Evolutionary conservation across 2,329 filamentous ascomycete species (phyloP), one percentile per base, ranked within the genome.

Genomic region (Rachicladosporium sp.): DNA sequence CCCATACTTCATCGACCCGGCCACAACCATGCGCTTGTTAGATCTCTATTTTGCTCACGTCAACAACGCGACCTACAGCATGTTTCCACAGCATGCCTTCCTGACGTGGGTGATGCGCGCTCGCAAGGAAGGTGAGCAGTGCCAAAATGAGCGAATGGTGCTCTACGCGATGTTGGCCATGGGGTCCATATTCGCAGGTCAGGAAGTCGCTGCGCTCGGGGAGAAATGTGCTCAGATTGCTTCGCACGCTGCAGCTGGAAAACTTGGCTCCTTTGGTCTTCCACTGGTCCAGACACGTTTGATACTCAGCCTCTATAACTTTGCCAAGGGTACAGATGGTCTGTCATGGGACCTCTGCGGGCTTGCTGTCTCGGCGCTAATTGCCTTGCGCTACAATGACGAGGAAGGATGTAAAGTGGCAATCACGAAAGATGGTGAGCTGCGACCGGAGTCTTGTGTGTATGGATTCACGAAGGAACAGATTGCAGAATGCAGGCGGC

Each of bases 201-300:
- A 65, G 43, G 57, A 64, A 21, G 52, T 51, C 13, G 58, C 68
- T 4, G 44, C 43, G 2, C 50, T 55, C 31, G 65, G 71, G n/a
- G 64, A 62, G 43, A 57, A 62, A 15, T 77, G 71, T 49, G 65
- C 66, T 7, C 60, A 64, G 30, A 71, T 80, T 36, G 76, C 77
- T 3, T 65, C 71, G 35, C 74, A 74, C 50, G 77, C 75, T 2
- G 64, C 70, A 33, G 64, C 71, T 32, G 63, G 64, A 37, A 64
- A 64, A 29, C 65, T 69, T 43, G 68, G 73, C 12, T 63, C 54
- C 6, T 69, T 75, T 43, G 73, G 65, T 41, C 58, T 86, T 36
- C 76, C 83, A 47, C 62, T 84, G 33, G 74, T 78, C 9, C 81
- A 85, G 54, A 73, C 71, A 35, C 71, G 77, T 39, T 62, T 85